Evolutionary conservation across 805 yeast species (phyloP).

Genomic region (Metschnikowia lachancei): DNA sequence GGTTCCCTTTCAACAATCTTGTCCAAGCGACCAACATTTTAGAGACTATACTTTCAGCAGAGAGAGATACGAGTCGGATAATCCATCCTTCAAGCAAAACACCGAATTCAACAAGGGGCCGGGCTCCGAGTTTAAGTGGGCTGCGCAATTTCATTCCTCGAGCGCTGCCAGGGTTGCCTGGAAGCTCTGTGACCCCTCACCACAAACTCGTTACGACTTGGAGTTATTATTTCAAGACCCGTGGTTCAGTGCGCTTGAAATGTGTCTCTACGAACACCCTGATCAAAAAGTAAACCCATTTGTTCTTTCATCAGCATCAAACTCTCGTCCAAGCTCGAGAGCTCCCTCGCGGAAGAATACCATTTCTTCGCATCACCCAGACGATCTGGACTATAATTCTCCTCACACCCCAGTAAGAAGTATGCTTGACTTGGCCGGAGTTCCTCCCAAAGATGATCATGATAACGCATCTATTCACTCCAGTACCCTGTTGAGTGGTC

Average conservation of each 20-base stretch:
- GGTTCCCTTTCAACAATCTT: constrained; percentile 59
- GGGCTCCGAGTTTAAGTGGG: constrained; percentile 69
- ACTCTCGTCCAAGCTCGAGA: constrained; percentile 25
- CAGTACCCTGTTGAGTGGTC: constrained; percentile 24
- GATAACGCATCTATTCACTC: constrained; percentile 26
- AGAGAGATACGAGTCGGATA: constrained; percentile 36
- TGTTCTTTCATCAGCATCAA: constrained; percentile 19
- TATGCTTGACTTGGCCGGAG: constrained; percentile 37
- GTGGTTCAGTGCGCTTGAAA: constrained; percentile 58
- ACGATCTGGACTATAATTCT: constrained; percentile 15
- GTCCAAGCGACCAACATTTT: constrained; percentile 47
- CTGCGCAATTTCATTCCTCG: constrained; percentile 53
- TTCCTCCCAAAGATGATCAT: constrained; percentile 3
- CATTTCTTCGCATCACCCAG: constrained; percentile 12
- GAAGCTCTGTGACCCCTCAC: constrained; percentile 68
- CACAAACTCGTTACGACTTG: constrained; percentile 51
- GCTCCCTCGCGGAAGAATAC: constrained; percentile 37
- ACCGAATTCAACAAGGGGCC: constrained; percentile 53
- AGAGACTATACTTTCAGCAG: constrained; percentile 56
- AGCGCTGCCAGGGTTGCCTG: constrained; percentile 71
- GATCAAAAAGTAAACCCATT: constrained; percentile 40
- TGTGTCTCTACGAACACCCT: constrained; percentile 54
- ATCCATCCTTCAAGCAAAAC: constrained; percentile 49
- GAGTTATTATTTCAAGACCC: constrained; percentile 57
- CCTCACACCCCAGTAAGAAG: constrained; percentile 34